These are phyloP conservation scores for Coprinopsis marcescibilis DNA, from an alignment of 768 basidiomycete genomes.

Conservation along the genomic window DNA sequence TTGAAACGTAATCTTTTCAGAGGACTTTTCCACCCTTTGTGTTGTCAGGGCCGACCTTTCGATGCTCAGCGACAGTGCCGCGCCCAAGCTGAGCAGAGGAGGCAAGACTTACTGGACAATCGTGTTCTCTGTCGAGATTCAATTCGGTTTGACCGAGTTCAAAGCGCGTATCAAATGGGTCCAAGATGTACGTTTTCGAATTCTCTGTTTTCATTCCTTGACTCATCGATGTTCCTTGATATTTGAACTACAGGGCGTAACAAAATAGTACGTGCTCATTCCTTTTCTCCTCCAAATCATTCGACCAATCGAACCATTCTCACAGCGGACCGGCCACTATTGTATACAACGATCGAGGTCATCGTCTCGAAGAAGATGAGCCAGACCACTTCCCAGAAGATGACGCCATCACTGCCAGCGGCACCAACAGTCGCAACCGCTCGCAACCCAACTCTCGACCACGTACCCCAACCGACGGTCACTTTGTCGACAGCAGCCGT, in stretches of 20 bases:
- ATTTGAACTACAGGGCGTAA: constrained; percentile 63
- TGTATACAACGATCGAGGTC: constrained; percentile 76
- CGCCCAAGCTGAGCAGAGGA: constrained; percentile 55
- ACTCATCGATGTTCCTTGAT: too few relatives aligned
- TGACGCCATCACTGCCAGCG: constrained; percentile 29
- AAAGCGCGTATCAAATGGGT: constrained; percentile 79
- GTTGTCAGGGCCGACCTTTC: constrained; percentile 76
- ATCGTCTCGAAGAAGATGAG: constrained; percentile 70
- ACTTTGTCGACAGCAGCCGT: constrained; percentile 24
- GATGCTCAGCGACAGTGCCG: constrained; percentile 63
- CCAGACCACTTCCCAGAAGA: constrained; percentile 61
- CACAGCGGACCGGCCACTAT: constrained; percentile 72
- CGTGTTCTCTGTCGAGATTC: constrained; percentile 79
- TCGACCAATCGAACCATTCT: constrained; percentile 4
- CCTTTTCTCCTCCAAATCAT: neutral
- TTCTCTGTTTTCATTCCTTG: constrained; percentile 26
- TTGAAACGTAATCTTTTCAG: constrained; percentile 23
- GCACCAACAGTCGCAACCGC: constrained; percentile 19
- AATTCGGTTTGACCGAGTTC: constrained; percentile 80
- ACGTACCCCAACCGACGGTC: constrained; percentile 37
- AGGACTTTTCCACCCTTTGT: constrained; percentile 72
- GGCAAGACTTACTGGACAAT: constrained; percentile 80
- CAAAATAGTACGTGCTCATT: constrained; percentile 55
- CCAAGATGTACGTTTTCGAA: constrained; percentile 69
- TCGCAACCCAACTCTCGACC: constrained; percentile 49